Conservation (phyloP, 371 early-diverging fungal species). For the Actinomortierella wolfii region DNA sequence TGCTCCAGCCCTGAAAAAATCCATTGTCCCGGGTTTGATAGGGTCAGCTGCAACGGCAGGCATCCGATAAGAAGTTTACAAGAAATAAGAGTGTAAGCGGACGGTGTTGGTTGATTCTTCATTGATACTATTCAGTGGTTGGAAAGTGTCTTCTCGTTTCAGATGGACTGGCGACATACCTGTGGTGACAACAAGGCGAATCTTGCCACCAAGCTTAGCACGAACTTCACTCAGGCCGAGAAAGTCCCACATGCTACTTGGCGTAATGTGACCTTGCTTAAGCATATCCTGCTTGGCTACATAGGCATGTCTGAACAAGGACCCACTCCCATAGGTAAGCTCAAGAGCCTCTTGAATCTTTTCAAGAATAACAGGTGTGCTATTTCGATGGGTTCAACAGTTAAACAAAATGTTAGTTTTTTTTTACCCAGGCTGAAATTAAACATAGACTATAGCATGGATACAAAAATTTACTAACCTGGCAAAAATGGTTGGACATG, state of each 20-base stretch:
- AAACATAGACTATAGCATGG: neutral
- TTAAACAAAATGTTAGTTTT: neutral
- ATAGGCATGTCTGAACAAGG: constrained; percentile 37
- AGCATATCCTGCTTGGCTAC: constrained; percentile 47
- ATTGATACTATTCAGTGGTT: neutral
- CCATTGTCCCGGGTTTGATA: constrained; percentile 32
- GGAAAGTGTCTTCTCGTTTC: too few species aligned
- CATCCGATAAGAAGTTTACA: too few species aligned
- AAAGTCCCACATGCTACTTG: constrained; percentile 69
- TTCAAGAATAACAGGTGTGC: constrained; percentile 34
- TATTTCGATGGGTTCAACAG: neutral
- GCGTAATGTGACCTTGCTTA: constrained; percentile 14
- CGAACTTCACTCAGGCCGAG: constrained; percentile 78
- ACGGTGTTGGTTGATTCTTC: neutral
- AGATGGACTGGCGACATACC: too few species aligned
- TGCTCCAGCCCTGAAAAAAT: constrained; percentile 57
- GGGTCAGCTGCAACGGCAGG: constrained; percentile 25
- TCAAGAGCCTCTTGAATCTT: constrained; percentile 39
- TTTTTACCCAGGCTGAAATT: neutral
- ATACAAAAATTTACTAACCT: constrained; percentile 12
- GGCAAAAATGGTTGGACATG: constrained; percentile 33
- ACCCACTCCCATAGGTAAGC: constrained; percentile 19
- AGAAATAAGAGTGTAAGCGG: constrained; percentile 48
- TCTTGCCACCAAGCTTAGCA: constrained; percentile 85
- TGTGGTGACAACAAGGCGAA: constrained; percentile 63